Evolutionary conservation across 1,284 basidiomycete species (phyloP).

Genomic region (Rugosomyces carneus): DNA sequence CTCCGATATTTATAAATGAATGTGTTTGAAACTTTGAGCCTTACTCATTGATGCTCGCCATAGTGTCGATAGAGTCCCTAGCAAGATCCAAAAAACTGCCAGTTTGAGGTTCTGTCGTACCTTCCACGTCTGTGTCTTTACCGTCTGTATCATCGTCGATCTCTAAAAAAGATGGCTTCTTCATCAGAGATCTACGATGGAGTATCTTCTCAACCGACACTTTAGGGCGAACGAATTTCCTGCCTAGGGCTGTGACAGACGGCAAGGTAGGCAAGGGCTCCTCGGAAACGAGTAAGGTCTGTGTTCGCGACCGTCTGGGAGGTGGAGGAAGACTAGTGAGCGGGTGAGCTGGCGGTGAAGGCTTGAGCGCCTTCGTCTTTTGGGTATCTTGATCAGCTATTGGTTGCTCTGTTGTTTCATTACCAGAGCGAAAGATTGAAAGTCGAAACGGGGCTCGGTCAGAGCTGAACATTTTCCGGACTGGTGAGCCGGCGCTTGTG

Average conservation of each 20-base stretch:
- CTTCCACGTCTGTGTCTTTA: constrained; percentile 22
- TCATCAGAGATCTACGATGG: constrained; percentile 42
- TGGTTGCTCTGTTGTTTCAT: constrained; percentile 10
- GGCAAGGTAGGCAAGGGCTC: constrained; percentile 11
- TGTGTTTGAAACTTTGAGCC: constrained; percentile 1
- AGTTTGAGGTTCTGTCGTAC: constrained; percentile 20
- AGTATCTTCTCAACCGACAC: constrained; percentile 28
- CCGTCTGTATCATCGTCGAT: constrained; percentile 50
- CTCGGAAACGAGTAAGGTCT: constrained; percentile 24
- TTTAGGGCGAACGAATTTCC: constrained; percentile 20
- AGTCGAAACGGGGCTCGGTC: constrained; percentile 14
- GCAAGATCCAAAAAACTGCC: constrained; percentile 64
- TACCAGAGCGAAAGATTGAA: constrained; percentile 21
- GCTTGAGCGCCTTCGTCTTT: background rate
- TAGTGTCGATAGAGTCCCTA: constrained; percentile 58
- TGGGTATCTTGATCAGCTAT: constrained; percentile 13
- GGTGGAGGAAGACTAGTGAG: constrained; percentile 40
- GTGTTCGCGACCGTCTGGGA: constrained; percentile 31
- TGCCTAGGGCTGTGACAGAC: constrained; percentile 24
- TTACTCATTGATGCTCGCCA: constrained; percentile 34
- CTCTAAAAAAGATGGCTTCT: constrained; percentile 66
- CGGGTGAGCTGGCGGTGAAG: constrained; percentile 19
- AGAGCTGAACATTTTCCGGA: constrained; percentile 1
- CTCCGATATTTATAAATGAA: constrained; percentile 13
- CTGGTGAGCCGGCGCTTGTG: constrained; percentile 18